phyloP scores from a whole-genome alignment of 495 filamentous ascomycete genomes.

The Penicillium angulare region DNA sequence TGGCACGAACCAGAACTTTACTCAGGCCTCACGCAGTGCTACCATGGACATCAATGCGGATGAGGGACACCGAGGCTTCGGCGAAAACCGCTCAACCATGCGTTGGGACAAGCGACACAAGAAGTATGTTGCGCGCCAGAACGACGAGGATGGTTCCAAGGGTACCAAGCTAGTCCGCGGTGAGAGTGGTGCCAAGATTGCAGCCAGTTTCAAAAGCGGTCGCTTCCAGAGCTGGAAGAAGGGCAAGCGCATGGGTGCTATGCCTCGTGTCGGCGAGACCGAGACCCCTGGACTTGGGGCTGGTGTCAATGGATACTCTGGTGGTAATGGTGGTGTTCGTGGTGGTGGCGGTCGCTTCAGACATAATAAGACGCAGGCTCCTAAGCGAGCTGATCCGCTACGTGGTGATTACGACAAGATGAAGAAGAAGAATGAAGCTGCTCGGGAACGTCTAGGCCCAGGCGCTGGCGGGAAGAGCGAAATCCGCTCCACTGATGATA shows the following conservation, averaged over 20 bases:
- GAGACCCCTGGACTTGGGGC: slow-evolving; percentile 53
- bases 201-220: slow-evolving; percentile 86
- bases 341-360: slow-evolving; percentile 49
- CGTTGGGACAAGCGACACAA: slow-evolving; percentile 96
- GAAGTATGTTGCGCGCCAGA: slow-evolving; percentile 86
- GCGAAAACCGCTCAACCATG: slow-evolving; percentile 68
- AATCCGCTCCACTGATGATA: slow-evolving; percentile 77
- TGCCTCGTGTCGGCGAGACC: slow-evolving; percentile 79
- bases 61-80: slow-evolving; percentile 75
- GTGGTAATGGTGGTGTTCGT: slow-evolving; percentile 33
- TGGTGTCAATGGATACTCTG: slow-evolving; percentile 17
- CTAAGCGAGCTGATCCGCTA: slow-evolving; percentile 88
- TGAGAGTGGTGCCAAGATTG: slow-evolving; percentile 93
- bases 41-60: slow-evolving; percentile 89
- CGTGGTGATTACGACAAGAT: slow-evolving; percentile 83
- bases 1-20: slow-evolving; percentile 71
- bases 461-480: slow-evolving; percentile 76
- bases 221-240: slow-evolving; percentile 90
- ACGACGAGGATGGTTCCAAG: slow-evolving; percentile 92
- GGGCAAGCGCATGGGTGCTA: slow-evolving; percentile 70
- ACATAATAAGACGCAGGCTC: slow-evolving; percentile 80
- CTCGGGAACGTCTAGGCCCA: slow-evolving; percentile 63
- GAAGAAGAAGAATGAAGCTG: slow-evolving; percentile 87
- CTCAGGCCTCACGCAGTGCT: slow-evolving; percentile 74
- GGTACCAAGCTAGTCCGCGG: slow-evolving; percentile 81